phyloP scores from a whole-genome alignment of 2,329 filamentous ascomycete genomes.

The Sporothrix luriei region DNA sequence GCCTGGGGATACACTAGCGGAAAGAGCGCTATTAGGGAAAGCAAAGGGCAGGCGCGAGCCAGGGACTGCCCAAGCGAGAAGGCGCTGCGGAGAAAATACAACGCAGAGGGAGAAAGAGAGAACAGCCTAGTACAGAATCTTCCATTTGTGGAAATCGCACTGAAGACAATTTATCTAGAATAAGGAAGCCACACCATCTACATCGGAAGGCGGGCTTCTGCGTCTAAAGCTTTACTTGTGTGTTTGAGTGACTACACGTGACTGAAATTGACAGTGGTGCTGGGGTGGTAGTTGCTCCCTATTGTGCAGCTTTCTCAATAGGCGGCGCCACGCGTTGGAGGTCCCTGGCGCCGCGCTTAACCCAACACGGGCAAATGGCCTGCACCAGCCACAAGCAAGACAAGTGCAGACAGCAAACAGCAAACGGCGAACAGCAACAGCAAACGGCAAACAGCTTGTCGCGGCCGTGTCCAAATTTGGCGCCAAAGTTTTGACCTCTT shows the following conservation, averaged over 20 bases:
- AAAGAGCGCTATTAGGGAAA: slow-evolving; percentile 14
- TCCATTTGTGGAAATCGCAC: neutral
- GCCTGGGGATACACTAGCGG: slow-evolving; percentile 9
- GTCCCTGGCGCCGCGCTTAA: slow-evolving; percentile 3
- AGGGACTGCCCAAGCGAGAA: neutral
- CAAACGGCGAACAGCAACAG: neutral
- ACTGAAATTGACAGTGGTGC: neutral
- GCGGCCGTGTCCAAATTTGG: slow-evolving; percentile 19
- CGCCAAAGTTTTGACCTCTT: slow-evolving; percentile 20
- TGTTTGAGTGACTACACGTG: neutral
- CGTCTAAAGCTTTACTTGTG: neutral
- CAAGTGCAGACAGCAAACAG: neutral
- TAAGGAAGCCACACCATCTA: too few species aligned
- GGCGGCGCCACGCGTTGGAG: slow-evolving; percentile 7
- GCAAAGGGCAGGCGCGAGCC: slow-evolving; percentile 3
- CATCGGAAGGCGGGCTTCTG: neutral
- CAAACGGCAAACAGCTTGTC: neutral
- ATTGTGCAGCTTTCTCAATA: slow-evolving; percentile 1
- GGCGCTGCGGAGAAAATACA: neutral
- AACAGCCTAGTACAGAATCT: neutral
- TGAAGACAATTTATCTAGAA: neutral
- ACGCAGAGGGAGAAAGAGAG: neutral
- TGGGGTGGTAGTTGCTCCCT: neutral
- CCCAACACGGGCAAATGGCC: slow-evolving; percentile 14
- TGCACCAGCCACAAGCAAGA: slow-evolving; percentile 29